phyloP scores from a whole-genome alignment of 805 yeast genomes.

The Starmerella bombicola region DNA sequence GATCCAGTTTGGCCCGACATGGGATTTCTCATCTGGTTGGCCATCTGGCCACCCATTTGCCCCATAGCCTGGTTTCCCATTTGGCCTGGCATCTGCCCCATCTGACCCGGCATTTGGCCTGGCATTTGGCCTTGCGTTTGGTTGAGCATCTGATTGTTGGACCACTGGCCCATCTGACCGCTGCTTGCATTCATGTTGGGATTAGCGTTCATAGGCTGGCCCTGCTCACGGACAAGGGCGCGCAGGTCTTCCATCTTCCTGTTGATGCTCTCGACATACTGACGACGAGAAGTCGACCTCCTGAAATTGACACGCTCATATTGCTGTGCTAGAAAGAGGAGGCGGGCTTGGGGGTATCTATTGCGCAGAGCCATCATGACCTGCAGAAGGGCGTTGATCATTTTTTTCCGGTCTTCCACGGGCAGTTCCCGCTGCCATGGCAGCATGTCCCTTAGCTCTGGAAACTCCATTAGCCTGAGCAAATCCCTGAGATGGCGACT shows the following conservation, averaged over 20 bases:
- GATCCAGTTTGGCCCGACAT: too few species aligned
- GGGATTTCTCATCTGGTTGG: too few species aligned
- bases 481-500: too few species aligned
- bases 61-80: too few species aligned
- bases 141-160: background rate
- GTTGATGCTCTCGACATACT: slow-evolving; percentile 18
- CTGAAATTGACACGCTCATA: slow-evolving; percentile 26
- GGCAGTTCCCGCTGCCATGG: slow-evolving; percentile 20
- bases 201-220: background rate
- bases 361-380: slow-evolving; percentile 21
- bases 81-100: slow-evolving; percentile 6
- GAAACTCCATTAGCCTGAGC: slow-evolving; percentile 1
- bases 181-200: background rate
- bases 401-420: slow-evolving; percentile 19
- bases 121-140: background rate
- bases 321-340: slow-evolving; percentile 26
- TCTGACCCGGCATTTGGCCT: slow-evolving; percentile 6
- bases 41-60: background rate
- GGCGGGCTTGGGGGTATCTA: slow-evolving; percentile 25
- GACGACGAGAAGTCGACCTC: slow-evolving; percentile 24
- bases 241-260: slow-evolving; percentile 14
- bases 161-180: background rate
- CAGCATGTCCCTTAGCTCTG: background rate
- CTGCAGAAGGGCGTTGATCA: slow-evolving; percentile 14
- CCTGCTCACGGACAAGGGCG: slow-evolving; percentile 9